Conservation (phyloP, 306 rosid genomes). For the Fragaria nilgerrensis region DNA sequence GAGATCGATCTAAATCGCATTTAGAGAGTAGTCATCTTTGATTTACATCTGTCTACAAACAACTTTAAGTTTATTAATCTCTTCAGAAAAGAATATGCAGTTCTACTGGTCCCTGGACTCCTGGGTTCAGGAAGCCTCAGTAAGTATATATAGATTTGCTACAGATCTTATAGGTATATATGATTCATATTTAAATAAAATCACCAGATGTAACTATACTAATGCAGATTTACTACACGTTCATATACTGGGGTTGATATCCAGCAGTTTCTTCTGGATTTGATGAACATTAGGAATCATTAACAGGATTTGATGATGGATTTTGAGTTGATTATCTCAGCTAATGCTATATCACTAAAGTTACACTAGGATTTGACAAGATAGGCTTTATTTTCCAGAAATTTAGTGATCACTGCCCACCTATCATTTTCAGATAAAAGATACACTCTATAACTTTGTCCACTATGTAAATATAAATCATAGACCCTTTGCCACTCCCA, state of each 20-base stretch:
- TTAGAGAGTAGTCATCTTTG: constrained; percentile 25
- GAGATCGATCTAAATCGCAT: neutral
- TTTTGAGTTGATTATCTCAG: neutral
- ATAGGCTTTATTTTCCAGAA: constrained; percentile 9
- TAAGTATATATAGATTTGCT: neutral
- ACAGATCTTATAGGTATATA: neutral
- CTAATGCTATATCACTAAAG: neutral
- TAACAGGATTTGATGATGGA: neutral
- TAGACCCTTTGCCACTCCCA: neutral
- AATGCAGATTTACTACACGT: no score
- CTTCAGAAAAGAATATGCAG: constrained; percentile 14
- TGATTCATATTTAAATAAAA: neutral
- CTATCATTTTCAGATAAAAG: constrained; percentile 28
- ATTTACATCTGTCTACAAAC: constrained; percentile 18
- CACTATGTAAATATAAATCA: constrained; percentile 2
- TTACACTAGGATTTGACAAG: constrained; percentile 13
- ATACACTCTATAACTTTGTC: constrained; percentile 18
- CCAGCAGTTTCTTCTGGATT: neutral
- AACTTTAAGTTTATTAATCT: neutral
- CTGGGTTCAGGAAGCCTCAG: neutral
- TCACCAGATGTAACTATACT: neutral
- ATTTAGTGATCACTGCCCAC: neutral
- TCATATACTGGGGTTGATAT: neutral
- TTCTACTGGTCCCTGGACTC: constrained; percentile 14
- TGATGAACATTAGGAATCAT: neutral